Conservation (phyloP, 2,329 filamentous ascomycete species). For the Dactylella cylindrospora region DNA sequence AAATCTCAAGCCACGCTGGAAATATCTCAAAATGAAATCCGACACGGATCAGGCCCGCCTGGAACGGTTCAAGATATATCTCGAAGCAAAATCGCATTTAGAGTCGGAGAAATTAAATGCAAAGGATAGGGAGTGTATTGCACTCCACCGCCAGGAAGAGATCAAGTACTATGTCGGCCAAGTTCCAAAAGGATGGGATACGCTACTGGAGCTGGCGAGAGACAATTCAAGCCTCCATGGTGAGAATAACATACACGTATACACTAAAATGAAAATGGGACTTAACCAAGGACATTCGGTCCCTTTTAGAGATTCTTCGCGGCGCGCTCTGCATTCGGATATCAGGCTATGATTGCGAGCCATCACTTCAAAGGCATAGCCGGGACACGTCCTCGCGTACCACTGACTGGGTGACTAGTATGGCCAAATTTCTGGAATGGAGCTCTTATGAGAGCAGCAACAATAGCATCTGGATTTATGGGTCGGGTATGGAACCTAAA, state of each 20-base stretch:
- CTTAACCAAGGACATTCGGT: no score
- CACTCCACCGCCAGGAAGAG: neutral
- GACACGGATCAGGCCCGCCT: neutral
- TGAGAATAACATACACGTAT: neutral
- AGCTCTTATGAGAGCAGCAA: neutral
- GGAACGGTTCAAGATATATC: slow-evolving; percentile 4
- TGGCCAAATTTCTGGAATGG: slow-evolving; percentile 2
- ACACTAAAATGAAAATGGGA: no score
- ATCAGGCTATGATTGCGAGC: slow-evolving; percentile 4
- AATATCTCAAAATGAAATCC: neutral
- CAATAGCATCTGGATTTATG: slow-evolving; percentile 1
- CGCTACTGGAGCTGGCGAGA: neutral
- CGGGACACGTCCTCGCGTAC: neutral
- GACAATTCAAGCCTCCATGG: neutral
- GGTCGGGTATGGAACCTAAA: slow-evolving; percentile 3
- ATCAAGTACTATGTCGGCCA: neutral
- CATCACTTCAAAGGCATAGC: neutral
- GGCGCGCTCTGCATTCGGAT: neutral
- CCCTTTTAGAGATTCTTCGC: neutral
- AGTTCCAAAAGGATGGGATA: slow-evolving; percentile 2
- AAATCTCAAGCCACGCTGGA: neutral
- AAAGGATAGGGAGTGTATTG: neutral
- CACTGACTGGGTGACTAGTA: slow-evolving; percentile 1
- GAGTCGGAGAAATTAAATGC: neutral
- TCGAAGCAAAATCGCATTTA: slow-evolving; percentile 2